A percentile compares a stretch with the other conserved stretches of the same genome.
Conservation (phyloP, 1,284 basidiomycete genomes). For the Boletus sp. region DNA sequence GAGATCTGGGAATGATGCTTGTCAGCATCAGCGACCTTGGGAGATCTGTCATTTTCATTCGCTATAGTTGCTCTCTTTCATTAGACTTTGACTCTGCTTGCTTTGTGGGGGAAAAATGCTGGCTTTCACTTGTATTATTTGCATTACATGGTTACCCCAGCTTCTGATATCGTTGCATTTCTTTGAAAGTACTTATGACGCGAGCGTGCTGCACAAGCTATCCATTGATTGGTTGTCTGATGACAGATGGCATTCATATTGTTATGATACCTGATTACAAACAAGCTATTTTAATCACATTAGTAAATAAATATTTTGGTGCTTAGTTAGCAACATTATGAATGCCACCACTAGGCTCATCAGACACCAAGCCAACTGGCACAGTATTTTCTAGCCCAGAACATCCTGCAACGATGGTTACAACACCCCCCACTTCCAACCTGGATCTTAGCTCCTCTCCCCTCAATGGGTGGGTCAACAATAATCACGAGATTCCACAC, state of each 20-base stretch:
- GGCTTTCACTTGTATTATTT: conserved; percentile 37
- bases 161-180: conserved; percentile 21
- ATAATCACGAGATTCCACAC: no score
- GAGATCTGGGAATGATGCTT: neutral
- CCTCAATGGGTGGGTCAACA: no score
- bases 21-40: neutral
- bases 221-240: conserved; percentile 22
- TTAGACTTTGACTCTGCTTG: conserved; percentile 26
- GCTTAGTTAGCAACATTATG: no score
- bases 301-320: no score
- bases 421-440: no score
- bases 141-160: conserved; percentile 29
- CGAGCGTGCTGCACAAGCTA: conserved; percentile 15
- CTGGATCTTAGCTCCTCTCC: no score
- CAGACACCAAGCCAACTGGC: no score
- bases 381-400: no score
- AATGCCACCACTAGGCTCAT: no score
- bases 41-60: conserved; percentile 16
- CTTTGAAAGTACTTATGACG: conserved; percentile 27
- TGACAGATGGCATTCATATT: conserved; percentile 26
- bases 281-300: no score
- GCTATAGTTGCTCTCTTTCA: conserved; percentile 11
- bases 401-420: no score
- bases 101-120: conserved; percentile 18
- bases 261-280: conserved; percentile 32